Evolutionary conservation across 441 rosid species (phyloP), one percentile per base, ranked within the genome.

Genomic region (Syzygium syzygioides): DNA sequence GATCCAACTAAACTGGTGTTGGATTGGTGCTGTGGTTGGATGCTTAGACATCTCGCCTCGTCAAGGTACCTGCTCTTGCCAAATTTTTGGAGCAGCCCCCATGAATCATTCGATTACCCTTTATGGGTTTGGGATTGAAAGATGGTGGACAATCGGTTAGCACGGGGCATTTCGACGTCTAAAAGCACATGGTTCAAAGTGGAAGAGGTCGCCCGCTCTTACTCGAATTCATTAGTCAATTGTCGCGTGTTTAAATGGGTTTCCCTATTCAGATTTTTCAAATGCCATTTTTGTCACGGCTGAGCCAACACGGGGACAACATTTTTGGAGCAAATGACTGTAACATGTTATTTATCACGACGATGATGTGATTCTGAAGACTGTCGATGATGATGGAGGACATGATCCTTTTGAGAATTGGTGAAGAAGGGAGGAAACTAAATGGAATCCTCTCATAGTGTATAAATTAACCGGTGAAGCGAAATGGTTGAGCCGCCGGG

Each of bases 401-500:
- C 28, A 14, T 25, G 11, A 59, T 59, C 30, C 64, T 2, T 59
- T 26, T 3, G 64, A 59, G 64, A 11, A n/a, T 59, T 59, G 64
- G 64, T 26, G 30, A 59, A 59, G 64, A 59, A 59, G 30, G 0
- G 15, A 59, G 15, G 64, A 59, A 26, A 25, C 3, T 5, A 0
- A 1, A 26, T 0, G 64, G 64, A 59, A 59, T 59, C 64, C 30
- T 59, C 64, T 59, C 6, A 32, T 4, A 59, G 64, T 14, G 14
- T 59, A n/a, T 59, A 11, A 26, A 59, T n/a, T 59, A 26, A 59
- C 26, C 12, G 0, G 64, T 6, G 30, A 59, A 59, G 30, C 3
- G 64, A 26, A 4, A 26, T 0, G n/a, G 2, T 57, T 0, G n/a
- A 57, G 62, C 14, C 1, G 0, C 62, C 11, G 57, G 25, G 25